These are phyloP conservation scores for Cylindrotheca fusiformis DNA, from an alignment of 108 stramenopile genomes.

Conservation along the genomic window DNA sequence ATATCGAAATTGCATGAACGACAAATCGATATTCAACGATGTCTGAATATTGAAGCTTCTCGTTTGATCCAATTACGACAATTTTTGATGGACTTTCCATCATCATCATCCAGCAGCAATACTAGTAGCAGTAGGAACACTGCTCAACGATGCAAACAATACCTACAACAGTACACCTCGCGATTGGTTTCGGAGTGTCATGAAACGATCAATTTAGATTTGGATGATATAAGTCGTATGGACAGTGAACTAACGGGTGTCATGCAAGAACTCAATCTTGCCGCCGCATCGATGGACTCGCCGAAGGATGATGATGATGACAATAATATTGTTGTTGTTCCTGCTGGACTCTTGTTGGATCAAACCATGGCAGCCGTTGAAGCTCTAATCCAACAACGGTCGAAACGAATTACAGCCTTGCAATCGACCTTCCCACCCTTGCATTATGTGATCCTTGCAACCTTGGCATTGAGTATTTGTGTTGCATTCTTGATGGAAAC, in stretches of 20 bases:
- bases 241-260: conserved; percentile 65
- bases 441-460: conserved; percentile 31
- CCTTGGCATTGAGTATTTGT: conserved; percentile 27
- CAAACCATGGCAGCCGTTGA: conserved; percentile 45
- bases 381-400: conserved; percentile 40
- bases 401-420: conserved; percentile 56
- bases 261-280: conserved; percentile 32
- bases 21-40: conserved; percentile 48
- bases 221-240: conserved; percentile 14
- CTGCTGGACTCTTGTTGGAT: conserved; percentile 4
- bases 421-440: conserved; percentile 41
- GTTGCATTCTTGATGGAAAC: conserved; percentile 34
- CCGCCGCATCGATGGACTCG: conserved; percentile 3
- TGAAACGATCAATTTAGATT: background rate
- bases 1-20: conserved; percentile 27
- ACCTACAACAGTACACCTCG: conserved; percentile 55
- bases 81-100: background rate
- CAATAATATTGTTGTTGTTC: background rate
- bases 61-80: conserved; percentile 28
- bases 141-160: conserved; percentile 25
- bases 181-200: conserved; percentile 48
- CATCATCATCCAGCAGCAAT: no score
- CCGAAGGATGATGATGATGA: background rate
- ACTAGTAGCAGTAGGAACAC: background rate
- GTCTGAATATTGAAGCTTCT: conserved; percentile 60